A percentile compares a stretch with the other conserved stretches of the same genome.
Evolutionary conservation across 495 filamentous ascomycete genomes (phyloP).

Genomic region (Thermochaetoides thermophila): DNA sequence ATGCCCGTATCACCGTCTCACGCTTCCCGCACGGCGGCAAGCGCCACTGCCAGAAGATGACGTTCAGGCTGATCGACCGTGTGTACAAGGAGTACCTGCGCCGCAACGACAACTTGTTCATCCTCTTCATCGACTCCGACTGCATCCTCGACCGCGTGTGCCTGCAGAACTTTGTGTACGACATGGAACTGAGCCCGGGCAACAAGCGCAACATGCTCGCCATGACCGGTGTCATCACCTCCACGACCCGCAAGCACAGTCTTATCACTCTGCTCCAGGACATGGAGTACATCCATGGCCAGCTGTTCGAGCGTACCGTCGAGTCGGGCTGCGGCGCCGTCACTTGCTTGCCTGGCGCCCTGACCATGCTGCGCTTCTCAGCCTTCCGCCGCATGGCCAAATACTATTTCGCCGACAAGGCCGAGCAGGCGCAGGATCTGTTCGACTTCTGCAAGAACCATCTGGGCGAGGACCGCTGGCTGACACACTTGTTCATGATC

Average conservation of each 20-base stretch:
- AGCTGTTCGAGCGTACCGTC: constrained; percentile 91
- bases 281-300: constrained; percentile 96
- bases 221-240: constrained; percentile 97
- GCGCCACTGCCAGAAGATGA: constrained; percentile 81
- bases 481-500: constrained; percentile 99
- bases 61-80: constrained; percentile 88
- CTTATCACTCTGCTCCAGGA: constrained; percentile 90
- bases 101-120: constrained; percentile 82
- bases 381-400: constrained; percentile 95
- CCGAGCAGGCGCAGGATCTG: constrained; percentile 87
- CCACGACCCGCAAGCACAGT: constrained; percentile 77
- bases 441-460: constrained; percentile 97
- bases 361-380: constrained; percentile 92
- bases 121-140: constrained; percentile 96
- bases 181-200: constrained; percentile 95
- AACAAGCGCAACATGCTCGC: constrained; percentile 89
- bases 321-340: constrained; percentile 93
- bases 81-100: constrained; percentile 83
- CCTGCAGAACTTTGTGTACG: constrained; percentile 96
- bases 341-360: constrained; percentile 84
- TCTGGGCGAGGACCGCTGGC: constrained; percentile 90
- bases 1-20: constrained; percentile 77
- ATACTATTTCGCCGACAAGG: constrained; percentile 97
- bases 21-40: constrained; percentile 92
- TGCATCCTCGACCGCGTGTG: constrained; percentile 89